Conservation (phyloP, 1,284 basidiomycete species). For the Trichosporon asahii region DNA sequence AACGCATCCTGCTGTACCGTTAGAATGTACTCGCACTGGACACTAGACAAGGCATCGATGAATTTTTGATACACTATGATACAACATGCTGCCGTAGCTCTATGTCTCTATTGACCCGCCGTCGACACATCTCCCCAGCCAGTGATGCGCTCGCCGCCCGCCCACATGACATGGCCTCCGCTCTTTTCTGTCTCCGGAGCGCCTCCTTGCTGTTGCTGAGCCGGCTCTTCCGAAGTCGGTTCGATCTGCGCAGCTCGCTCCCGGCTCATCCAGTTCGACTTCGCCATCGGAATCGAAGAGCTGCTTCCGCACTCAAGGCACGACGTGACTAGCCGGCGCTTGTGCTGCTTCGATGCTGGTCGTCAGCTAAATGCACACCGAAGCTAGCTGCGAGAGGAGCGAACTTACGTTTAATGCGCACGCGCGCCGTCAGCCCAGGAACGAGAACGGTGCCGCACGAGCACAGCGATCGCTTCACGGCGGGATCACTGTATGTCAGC, state of each 20-base stretch:
- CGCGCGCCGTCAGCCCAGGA: slow-evolving; percentile 39
- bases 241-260: neutral
- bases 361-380: too few relatives aligned
- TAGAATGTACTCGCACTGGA: slow-evolving; percentile 7
- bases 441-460: slow-evolving; percentile 41
- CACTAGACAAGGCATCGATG: slow-evolving; percentile 5
- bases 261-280: neutral
- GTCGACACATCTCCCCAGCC: slow-evolving; percentile 18
- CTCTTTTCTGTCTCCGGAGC: neutral
- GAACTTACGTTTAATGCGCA: slow-evolving; percentile 40
- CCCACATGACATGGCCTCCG: slow-evolving; percentile 19
- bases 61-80: slow-evolving; percentile 5
- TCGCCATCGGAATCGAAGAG: neutral
- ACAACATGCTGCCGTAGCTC: neutral
- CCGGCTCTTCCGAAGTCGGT: neutral
- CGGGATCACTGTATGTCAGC: slow-evolving; percentile 38
- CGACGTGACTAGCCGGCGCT: neutral
- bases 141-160: slow-evolving; percentile 14
- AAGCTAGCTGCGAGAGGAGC: neutral
- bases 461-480: slow-evolving; percentile 40
- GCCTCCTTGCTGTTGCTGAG: neutral
- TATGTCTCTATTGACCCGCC: neutral
- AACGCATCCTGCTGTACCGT: slow-evolving; percentile 2
- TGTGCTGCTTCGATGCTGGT: neutral
- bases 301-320: neutral